These are phyloP conservation scores for Aspergillaceae sp. DNA, from an alignment of 2,329 filamentous ascomycete species.

Conservation along the genomic window DNA sequence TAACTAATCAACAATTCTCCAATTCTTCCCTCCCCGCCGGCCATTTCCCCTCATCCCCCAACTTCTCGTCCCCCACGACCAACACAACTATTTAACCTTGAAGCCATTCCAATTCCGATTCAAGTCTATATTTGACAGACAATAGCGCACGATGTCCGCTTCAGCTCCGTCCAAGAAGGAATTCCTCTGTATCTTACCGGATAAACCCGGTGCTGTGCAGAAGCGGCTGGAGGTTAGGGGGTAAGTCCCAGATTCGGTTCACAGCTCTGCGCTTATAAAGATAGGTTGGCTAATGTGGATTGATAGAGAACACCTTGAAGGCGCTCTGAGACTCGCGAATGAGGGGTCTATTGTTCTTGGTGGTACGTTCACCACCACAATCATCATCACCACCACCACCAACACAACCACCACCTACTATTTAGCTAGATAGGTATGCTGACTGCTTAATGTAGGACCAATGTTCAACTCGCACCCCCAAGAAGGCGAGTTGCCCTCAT, in stretches of 20 bases:
- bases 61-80: neutral
- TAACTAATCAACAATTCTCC: too few species aligned
- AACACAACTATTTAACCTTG: neutral
- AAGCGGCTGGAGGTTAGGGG: constrained; percentile 49
- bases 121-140: too few species aligned
- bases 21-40: too few species aligned
- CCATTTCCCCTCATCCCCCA: neutral
- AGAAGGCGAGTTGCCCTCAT: constrained; percentile 53
- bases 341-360: constrained; percentile 56
- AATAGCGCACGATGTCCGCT: constrained; percentile 15
- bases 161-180: constrained; percentile 42
- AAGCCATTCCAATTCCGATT: neutral
- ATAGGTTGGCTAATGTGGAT: neutral
- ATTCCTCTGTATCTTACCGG: constrained; percentile 62
- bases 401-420: neutral
- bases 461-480: constrained; percentile 58
- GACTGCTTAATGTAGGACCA: constrained; percentile 16
- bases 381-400: neutral
- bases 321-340: constrained; percentile 45
- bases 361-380: constrained; percentile 38
- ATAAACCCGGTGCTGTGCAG: constrained; percentile 51
- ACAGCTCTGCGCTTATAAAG: too few species aligned
- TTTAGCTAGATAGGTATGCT: too few species aligned
- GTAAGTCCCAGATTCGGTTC: constrained; percentile 15
- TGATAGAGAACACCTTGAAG: constrained; percentile 47